Evolutionary conservation across 176 grass and related monocot species (phyloP).

Genomic region (Eremochloa ophiuroides): DNA sequence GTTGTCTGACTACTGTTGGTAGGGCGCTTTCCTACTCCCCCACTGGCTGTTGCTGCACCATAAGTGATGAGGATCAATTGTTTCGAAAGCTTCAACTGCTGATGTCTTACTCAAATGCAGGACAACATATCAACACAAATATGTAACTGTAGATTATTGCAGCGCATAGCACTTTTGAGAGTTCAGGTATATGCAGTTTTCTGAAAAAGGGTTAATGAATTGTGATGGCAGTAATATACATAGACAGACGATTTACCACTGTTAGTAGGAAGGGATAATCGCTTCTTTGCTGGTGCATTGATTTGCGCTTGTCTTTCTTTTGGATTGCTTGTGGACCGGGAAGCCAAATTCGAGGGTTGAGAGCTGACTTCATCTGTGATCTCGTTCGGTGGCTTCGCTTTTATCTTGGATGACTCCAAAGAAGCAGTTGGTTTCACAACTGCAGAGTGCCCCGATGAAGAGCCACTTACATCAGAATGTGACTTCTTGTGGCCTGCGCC

Average conservation of each 20-base stretch:
- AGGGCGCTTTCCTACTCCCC: constrained; percentile 2
- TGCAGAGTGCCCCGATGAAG: constrained; percentile 52
- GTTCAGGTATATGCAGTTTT: not conserved
- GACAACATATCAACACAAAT: not conserved
- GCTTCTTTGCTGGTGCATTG: constrained; percentile 46
- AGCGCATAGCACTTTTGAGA: not conserved
- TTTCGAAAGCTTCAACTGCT: not conserved
- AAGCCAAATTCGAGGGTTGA: constrained; percentile 30
- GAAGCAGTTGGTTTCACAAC: constrained; percentile 19
- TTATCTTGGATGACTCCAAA: constrained; percentile 36
- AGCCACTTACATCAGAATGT: constrained; percentile 60
- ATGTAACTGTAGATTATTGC: not conserved
- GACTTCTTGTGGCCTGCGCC: constrained; percentile 35
- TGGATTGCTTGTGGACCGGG: constrained; percentile 71
- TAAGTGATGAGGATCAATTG: constrained; percentile 2
- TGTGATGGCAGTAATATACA: not conserved
- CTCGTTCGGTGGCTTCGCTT: constrained; percentile 40
- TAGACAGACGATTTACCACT: constrained; percentile 33
- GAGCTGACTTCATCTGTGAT: constrained; percentile 60
- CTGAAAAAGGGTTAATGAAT: not conserved
- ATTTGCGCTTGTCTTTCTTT: constrained; percentile 55
- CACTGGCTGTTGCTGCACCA: constrained; percentile 1
- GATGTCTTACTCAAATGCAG: not conserved
- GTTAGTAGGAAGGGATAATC: constrained; percentile 80
- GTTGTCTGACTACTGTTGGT: not conserved